Evolutionary conservation across 257 asterid genomes (phyloP).

Genomic region (Linderniella brevidens): DNA sequence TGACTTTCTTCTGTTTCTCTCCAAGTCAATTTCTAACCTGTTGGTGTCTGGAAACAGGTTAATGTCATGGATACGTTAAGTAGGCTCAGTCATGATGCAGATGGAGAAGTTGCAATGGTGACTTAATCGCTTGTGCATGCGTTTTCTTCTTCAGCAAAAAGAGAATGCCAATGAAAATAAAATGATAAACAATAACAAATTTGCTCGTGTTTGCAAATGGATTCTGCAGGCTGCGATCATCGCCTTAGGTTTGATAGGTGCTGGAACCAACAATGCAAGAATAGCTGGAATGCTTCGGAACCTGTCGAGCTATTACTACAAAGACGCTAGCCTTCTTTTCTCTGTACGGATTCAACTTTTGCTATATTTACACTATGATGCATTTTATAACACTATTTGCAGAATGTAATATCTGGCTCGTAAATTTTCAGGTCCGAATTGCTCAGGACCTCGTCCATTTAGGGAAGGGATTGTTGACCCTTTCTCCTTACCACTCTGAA

Average conservation of each 20-base stretch:
- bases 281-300: constrained; percentile 98
- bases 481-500: constrained; percentile 85
- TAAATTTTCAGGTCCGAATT: constrained; percentile 51
- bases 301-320: constrained; percentile 88
- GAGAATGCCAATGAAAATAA: too few relatives aligned
- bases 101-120: constrained; percentile 96
- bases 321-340: constrained; percentile 89
- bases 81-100: constrained; percentile 97
- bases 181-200: too few relatives aligned
- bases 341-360: constrained; percentile 36
- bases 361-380: neutral
- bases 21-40: neutral
- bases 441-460: constrained; percentile 92
- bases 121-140: neutral
- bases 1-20: neutral
- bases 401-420: neutral
- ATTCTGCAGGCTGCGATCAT: constrained; percentile 63
- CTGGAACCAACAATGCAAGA: constrained; percentile 98
- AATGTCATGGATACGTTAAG: constrained; percentile 98
- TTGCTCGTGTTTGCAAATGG: neutral
- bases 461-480: constrained; percentile 84
- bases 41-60: constrained; percentile 37
- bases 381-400: neutral
- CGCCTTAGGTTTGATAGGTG: constrained; percentile 89
- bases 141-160: too few relatives aligned